Conservation (phyloP, 225 moss, liverwort and hornwort species). For the Pseudoscleropodium purum region DNA sequence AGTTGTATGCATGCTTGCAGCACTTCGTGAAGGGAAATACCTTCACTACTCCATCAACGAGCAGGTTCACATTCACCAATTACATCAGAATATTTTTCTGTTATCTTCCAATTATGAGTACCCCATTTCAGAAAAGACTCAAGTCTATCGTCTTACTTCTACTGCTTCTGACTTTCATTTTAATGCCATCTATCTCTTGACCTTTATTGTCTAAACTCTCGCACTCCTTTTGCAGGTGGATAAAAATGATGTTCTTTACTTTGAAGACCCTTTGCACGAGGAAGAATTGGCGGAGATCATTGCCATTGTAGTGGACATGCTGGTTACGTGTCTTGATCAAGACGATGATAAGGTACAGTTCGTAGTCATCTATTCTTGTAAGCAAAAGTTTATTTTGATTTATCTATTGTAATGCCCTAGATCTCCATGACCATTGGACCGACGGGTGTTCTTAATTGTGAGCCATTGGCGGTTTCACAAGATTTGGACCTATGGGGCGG, state of each 20-base stretch:
- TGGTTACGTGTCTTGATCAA: slow-evolving; percentile 49
- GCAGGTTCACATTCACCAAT: slow-evolving; percentile 25
- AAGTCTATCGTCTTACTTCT: not conserved
- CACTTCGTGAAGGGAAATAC: slow-evolving; percentile 68
- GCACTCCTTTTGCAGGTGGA: slow-evolving; percentile 48
- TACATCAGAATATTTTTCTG: not conserved
- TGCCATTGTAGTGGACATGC: slow-evolving; percentile 43
- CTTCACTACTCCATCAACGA: slow-evolving; percentile 56
- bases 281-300: slow-evolving; percentile 64
- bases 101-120: not conserved
- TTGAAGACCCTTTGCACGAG: slow-evolving; percentile 52
- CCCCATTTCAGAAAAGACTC: not conserved
- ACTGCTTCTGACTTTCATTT: not conserved
- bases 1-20: slow-evolving; percentile 64
- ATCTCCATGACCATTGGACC: not conserved
- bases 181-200: not conserved
- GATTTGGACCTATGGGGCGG: not conserved
- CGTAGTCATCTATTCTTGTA: not conserved
- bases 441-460: not conserved
- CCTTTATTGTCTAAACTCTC: not conserved
- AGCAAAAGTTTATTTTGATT: not conserved
- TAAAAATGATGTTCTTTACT: slow-evolving; percentile 76
- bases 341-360: slow-evolving; percentile 50
- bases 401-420: not conserved
- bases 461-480: not conserved